Evolutionary conservation across 2,329 filamentous ascomycete species (phyloP), one percentile per base, ranked within the genome.

Genomic region (Aspergillus bombycis): DNA sequence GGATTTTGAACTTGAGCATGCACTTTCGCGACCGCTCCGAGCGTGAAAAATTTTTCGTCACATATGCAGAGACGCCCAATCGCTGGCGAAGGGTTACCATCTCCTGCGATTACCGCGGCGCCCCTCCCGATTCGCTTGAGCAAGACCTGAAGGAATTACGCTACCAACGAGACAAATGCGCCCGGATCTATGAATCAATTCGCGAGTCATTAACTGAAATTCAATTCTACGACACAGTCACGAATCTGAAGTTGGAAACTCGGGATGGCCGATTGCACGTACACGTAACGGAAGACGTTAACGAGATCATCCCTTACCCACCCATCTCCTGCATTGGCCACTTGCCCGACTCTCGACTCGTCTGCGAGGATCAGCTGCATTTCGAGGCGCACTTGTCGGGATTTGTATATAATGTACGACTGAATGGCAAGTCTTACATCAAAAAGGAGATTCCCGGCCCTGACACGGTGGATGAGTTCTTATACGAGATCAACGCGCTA

Each of bases 1-100:
- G 95, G 95, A 98, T 99, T 64, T 83, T 99, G 70, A 99, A 99
- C 74, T 85, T 98, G 64, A 97, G 93, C 79, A 97, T 99, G 95
- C 93, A 97, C 77, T 99, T 97, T 77, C 88, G 94, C 63, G 95
- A 99, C 79, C 90, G 91, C 72, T 96, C 94, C 14, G 91, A 92
- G 71, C 87, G 94, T 50, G 95, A 99, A 78, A 99, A 99, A 77
- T 98, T 98, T 82, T 99, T 98, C 77, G 89, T 99, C 67, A 98
- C 95, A 0, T 99, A 92, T 76, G 92, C 93, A 55, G 91, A 96
- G 76, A 86, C 86, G 55, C 89, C 92, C 5, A 90, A 87, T 66
- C 83, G 88, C 65, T 97, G 94, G 92, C 88, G 93, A 61, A 86
- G 94, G 57, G 91, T 99, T 57, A 98, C 95, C 3, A 89, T 99